These are phyloP conservation scores for Aureobasidium sp. DNA, from an alignment of 2,329 filamentous ascomycete genomes.

Conservation along the genomic window DNA sequence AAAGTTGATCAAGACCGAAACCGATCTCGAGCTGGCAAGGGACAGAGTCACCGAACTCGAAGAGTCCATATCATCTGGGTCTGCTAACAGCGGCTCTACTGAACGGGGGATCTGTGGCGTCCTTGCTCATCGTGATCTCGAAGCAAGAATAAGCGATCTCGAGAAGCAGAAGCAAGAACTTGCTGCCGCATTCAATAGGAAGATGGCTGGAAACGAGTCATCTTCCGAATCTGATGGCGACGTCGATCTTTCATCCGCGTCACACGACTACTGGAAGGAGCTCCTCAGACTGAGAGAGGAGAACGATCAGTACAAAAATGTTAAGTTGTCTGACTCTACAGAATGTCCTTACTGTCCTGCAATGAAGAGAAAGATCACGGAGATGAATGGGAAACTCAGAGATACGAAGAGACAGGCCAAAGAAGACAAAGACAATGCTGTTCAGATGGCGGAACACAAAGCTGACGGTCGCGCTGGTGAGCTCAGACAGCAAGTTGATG, in stretches of 20 bases:
- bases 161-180: background rate
- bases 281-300: background rate
- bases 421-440: background rate
- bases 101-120: background rate
- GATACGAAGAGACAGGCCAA: background rate
- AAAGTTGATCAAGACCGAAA: background rate
- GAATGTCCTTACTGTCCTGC: background rate
- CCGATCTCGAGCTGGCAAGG: background rate
- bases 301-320: background rate
- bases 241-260: background rate
- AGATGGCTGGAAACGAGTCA: background rate
- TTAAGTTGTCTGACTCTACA: background rate
- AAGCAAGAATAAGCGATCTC: background rate
- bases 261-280: background rate
- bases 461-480: background rate
- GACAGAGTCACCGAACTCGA: background rate
- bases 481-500: background rate
- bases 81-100: background rate
- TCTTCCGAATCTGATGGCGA: background rate
- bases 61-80: background rate
- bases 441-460: background rate
- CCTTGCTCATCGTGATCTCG: background rate
- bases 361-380: background rate
- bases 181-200: background rate
- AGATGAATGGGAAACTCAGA: background rate